phyloP scores from a whole-genome alignment of 805 yeast species.

The Metschnikowia arizonensis region DNA sequence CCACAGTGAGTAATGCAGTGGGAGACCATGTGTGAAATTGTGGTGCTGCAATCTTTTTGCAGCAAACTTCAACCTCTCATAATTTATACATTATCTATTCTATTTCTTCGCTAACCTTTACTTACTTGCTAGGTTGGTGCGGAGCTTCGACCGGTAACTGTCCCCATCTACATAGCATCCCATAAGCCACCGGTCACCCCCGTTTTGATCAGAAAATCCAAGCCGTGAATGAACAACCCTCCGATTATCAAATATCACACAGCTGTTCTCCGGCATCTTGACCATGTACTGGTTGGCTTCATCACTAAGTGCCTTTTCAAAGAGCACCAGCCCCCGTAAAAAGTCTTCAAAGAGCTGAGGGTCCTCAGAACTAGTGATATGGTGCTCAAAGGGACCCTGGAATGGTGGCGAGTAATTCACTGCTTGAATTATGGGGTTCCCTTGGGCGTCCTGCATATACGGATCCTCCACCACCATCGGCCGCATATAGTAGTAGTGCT shows the following conservation, averaged over 20 bases:
- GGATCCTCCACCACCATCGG: conserved; percentile 55
- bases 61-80: too few relatives aligned
- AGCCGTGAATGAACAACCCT: conserved; percentile 64
- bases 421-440: conserved; percentile 42
- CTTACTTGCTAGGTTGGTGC: conserved; percentile 2
- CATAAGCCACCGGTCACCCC: conserved; percentile 63
- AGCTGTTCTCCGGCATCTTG: conserved; percentile 54
- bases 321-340: conserved; percentile 52
- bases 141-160: conserved; percentile 56
- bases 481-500: conserved; percentile 57
- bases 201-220: conserved; percentile 38
- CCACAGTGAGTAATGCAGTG: too few relatives aligned
- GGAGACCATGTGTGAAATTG: too few relatives aligned
- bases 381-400: conserved; percentile 71
- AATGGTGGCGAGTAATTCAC: conserved; percentile 79
- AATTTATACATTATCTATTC: too few relatives aligned
- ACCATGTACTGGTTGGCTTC: conserved; percentile 52
- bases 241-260: conserved; percentile 68
- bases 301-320: conserved; percentile 54
- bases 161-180: conserved; percentile 76
- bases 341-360: conserved; percentile 48
- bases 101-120: too few relatives aligned
- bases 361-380: conserved; percentile 37
- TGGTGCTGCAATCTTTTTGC: too few relatives aligned
- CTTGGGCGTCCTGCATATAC: conserved; percentile 25